Base-by-base conservation (phyloP, 2,329 filamentous ascomycete genomes). In the Elsinoe arachidis region DNA sequence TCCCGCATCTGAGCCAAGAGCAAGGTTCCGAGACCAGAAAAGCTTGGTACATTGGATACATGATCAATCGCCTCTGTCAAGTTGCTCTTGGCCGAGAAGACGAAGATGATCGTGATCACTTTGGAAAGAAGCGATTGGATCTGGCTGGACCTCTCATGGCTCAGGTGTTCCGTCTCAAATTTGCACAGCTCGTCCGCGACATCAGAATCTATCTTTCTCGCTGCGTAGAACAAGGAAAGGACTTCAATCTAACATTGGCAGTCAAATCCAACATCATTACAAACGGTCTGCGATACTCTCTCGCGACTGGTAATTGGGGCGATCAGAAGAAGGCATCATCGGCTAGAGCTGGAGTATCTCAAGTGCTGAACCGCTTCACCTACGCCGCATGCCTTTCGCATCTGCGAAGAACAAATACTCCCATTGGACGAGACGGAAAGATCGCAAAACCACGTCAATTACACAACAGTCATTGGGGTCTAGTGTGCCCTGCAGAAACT, bases 291-390 rank as follows among this genome's bases (percentile, higher is more conserved):
- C 96, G 96, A 70, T 99, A 99, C 74, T 96, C 93, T 55, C 79
- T 99, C 61, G 92, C 93, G 23, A 99, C 93, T 12, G 93, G 93
- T 63, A 99, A 99, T 74, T 99, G 93, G 95, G 95, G 93, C 68
- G 93, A 99, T 64, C 93, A 99, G 77, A 99, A 97, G 81, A 99
- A 97, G 78, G 91, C 93, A 17, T 88, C 88, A 66, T 92, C 87
- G 65, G 89, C 91, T 1, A 97, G 95, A 62, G 93, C 93, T 47
- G 95, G 93, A 79, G 93, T 99, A 47, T 97, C 92, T 49, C 93
- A 99, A 74, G 95, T 99, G 74, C 76, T 99, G 67, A 99, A 96
- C 76, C 84, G 93, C 70, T 99, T 97, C 71, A 97, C 95, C 0
- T 99, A 96, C 69, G 85, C 93, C 14, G 99, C 95, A 39, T 97